Conservation (phyloP, 2,329 filamentous ascomycete genomes). For the Beauveria bassiana region DNA sequence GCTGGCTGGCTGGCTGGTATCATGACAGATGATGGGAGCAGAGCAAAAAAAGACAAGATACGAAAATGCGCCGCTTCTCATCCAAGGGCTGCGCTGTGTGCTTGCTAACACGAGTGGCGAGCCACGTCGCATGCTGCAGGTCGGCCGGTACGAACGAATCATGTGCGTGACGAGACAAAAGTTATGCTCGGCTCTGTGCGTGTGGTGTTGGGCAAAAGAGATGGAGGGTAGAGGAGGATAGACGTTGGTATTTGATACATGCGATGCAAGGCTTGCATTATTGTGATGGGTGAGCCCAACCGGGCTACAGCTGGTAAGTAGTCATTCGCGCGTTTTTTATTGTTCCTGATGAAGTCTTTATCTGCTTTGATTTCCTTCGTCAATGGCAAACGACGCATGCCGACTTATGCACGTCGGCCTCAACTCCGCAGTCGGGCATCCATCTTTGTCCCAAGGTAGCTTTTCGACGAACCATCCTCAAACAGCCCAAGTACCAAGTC, state of each 20-base stretch:
- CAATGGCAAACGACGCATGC: neutral
- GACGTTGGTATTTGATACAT: neutral
- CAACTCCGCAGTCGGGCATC: conserved; percentile 11
- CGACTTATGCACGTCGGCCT: conserved; percentile 8
- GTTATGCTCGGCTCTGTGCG: neutral
- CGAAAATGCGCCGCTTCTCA: neutral
- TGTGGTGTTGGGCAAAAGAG: neutral
- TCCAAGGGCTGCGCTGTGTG: neutral
- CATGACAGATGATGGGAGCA: neutral
- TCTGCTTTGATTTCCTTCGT: neutral
- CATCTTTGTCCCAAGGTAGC: neutral
- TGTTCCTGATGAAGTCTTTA: neutral
- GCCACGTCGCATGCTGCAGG: conserved; percentile 8
- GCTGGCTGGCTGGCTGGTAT: neutral
- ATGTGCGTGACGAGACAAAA: neutral
- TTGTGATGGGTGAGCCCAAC: neutral
- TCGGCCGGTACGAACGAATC: neutral
- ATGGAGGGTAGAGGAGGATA: neutral
- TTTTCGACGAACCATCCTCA: neutral
- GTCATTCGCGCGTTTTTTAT: neutral
- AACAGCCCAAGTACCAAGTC: neutral
- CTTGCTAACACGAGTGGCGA: neutral
- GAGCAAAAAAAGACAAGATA: neutral
- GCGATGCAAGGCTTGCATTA: neutral
- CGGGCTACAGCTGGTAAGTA: neutral